phyloP scores from a whole-genome alignment of 306 rosid genomes.

The Prunus fruticosa region DNA sequence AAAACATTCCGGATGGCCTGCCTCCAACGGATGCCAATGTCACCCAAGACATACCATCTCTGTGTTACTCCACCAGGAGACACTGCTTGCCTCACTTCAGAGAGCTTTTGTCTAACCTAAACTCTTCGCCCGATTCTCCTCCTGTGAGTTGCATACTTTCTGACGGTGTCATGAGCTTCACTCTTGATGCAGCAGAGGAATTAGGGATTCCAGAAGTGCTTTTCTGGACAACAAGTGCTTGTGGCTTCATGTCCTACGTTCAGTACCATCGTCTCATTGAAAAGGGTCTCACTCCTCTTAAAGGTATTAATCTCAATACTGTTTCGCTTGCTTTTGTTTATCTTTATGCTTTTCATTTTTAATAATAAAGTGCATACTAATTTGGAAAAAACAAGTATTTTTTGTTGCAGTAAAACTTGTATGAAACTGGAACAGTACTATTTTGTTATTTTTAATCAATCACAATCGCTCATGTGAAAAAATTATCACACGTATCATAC shows the following conservation, averaged over 20 bases:
- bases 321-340: not conserved
- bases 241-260: conserved; percentile 37
- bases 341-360: not conserved
- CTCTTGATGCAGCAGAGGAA: conserved; percentile 21
- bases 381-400: no score
- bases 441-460: no score
- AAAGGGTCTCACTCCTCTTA: conserved; percentile 35
- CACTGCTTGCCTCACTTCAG: not conserved
- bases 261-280: conserved; percentile 28
- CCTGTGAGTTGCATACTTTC: conserved; percentile 10
- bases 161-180: conserved; percentile 8
- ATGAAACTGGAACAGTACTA: fast-evolving
- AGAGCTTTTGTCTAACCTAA: not conserved
- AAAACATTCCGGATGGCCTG: not conserved
- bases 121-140: not conserved
- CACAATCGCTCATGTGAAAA: no score
- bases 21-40: not conserved
- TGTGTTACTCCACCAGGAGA: not conserved
- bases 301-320: conserved; percentile 17
- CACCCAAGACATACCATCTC: conserved; percentile 10
- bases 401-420: no score
- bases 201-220: conserved; percentile 37
- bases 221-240: conserved; percentile 38
- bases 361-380: not conserved
- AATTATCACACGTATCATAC: no score